Percentiles rank a stretch among this genome's conserved stretches.
These are phyloP conservation scores for Picochlorum sp. DNA, from an alignment of 139 green algal species.

Conservation along the genomic window DNA sequence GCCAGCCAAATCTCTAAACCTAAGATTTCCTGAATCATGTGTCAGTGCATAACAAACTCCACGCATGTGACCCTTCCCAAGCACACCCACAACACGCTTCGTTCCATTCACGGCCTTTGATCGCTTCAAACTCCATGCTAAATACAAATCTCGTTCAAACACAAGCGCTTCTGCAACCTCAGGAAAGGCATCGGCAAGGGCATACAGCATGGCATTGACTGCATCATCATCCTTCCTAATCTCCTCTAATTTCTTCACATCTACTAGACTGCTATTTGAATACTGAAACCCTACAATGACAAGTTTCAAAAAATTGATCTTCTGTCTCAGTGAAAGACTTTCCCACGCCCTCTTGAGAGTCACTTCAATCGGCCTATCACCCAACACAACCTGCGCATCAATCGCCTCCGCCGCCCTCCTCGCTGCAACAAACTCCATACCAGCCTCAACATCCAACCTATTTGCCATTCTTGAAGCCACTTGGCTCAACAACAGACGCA, in stretches of 20 bases:
- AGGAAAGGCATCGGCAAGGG: neutral
- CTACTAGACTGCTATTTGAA: neutral
- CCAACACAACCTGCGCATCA: constrained; percentile 63
- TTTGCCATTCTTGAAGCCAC: constrained; percentile 6
- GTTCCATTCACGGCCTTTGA: constrained; percentile 62
- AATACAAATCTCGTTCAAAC: constrained; percentile 63
- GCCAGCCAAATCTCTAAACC: constrained; percentile 12
- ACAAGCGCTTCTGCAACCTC: constrained; percentile 33
- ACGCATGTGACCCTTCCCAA: constrained; percentile 62
- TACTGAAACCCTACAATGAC: neutral
- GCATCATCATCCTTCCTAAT: constrained; percentile 35
- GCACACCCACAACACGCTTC: constrained; percentile 54
- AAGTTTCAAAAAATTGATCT: constrained; percentile 20
- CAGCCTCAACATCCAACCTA: constrained; percentile 29
- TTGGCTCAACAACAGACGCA: constrained; percentile 49
- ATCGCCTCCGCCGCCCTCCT: constrained; percentile 40
- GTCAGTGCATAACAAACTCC: constrained; percentile 45
- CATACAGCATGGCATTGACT: constrained; percentile 23
- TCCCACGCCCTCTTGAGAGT: constrained; percentile 62
- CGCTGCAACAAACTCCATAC: constrained; percentile 58
- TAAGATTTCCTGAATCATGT: constrained; percentile 7
- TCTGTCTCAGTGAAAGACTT: constrained; percentile 29
- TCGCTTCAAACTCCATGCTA: constrained; percentile 65
- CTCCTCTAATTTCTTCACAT: neutral
- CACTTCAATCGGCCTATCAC: constrained; percentile 78